Conservation (phyloP, 2,329 filamentous ascomycete genomes). For the Calonectria hawksworthii region DNA sequence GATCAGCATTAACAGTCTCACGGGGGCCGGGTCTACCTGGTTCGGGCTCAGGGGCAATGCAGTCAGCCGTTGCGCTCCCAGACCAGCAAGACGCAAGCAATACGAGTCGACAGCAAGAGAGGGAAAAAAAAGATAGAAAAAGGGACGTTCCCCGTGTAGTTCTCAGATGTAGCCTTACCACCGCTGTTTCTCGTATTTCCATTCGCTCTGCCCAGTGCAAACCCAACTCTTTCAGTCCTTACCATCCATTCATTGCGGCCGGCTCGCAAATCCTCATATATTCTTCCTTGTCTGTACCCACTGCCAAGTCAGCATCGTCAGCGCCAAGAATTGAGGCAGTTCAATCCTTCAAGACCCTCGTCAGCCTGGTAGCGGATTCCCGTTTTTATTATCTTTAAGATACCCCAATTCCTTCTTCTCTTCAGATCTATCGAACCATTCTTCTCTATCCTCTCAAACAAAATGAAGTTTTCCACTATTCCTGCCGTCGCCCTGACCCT, state of each 20-base stretch:
- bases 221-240: not conserved
- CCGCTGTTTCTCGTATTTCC: not conserved
- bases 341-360: not conserved
- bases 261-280: conserved; percentile 15
- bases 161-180: not conserved
- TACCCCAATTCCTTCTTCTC: conserved; percentile 1
- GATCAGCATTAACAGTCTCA: conserved; percentile 13
- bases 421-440: not conserved
- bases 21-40: not conserved
- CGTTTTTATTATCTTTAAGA: not conserved
- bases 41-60: conserved; percentile 5
- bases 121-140: not conserved
- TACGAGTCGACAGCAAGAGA: not conserved
- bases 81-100: not conserved
- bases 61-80: not conserved
- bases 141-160: not conserved
- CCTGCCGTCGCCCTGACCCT: conserved; percentile 36
- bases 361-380: not conserved
- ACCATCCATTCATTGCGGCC: conserved; percentile 12
- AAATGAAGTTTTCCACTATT: conserved; percentile 44
- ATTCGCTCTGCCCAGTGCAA: conserved; percentile 19
- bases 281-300: not conserved
- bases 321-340: conserved; percentile 12
- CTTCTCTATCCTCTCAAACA: conserved; percentile 1
- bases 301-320: conserved; percentile 11